These are phyloP conservation scores for Arctium lappa DNA, from an alignment of 129 eudicot species.

Conservation along the genomic window DNA sequence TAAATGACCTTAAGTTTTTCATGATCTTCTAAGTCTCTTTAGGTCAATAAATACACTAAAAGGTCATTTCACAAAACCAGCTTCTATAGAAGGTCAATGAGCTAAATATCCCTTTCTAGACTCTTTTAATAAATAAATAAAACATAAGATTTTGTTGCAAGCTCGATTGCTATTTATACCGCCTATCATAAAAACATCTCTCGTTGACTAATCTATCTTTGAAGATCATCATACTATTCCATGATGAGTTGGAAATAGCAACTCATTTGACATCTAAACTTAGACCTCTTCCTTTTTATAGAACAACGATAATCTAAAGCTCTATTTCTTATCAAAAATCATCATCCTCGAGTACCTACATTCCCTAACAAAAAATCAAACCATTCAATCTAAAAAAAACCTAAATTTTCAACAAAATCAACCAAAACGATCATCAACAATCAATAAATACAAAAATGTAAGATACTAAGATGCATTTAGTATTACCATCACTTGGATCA, in stretches of 20 bases:
- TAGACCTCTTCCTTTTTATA: neutral
- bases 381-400: neutral
- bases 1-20: too few relatives aligned
- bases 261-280: neutral
- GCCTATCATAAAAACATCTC: neutral
- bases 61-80: neutral
- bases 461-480: neutral
- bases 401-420: neutral
- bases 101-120: neutral
- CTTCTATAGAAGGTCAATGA: neutral
- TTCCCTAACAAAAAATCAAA: neutral
- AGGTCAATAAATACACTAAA: neutral
- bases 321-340: neutral
- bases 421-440: neutral
- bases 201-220: neutral
- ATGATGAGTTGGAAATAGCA: neutral
- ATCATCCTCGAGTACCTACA: neutral
- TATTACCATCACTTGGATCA: constrained; percentile 62
- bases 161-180: neutral
- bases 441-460: neutral
- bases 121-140: neutral
- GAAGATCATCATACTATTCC: neutral
- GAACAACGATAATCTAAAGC: neutral
- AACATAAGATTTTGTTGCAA: neutral
- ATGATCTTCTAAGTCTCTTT: neutral